These are phyloP conservation scores for Chaetomidium leptoderma DNA, from an alignment of 495 filamentous ascomycete genomes.

Conservation along the genomic window DNA sequence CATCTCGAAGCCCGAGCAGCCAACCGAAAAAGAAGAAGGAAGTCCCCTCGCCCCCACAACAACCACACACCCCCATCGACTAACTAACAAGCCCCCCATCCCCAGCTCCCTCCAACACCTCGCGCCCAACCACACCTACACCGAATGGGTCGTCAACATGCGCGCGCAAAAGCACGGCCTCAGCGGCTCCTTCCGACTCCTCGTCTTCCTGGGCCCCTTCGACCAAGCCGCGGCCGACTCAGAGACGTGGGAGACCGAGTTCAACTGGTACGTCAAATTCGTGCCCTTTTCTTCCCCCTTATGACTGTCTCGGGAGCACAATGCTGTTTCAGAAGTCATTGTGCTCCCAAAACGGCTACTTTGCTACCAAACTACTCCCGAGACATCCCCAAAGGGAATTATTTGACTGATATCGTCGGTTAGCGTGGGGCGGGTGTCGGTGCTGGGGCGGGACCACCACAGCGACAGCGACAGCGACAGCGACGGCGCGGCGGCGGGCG, in stretches of 20 bases:
- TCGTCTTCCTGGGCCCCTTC: constrained; percentile 42
- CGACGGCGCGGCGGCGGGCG: too few relatives aligned
- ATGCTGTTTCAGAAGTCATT: too few relatives aligned
- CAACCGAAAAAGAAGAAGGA: constrained; percentile 7
- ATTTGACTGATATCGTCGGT: too few relatives aligned
- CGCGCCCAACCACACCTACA: constrained; percentile 36
- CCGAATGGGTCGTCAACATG: constrained; percentile 43
- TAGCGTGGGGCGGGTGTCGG: constrained; percentile 39
- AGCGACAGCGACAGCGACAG: too few relatives aligned
- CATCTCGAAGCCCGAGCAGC: not conserved
- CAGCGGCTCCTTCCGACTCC: constrained; percentile 36
- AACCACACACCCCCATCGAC: not conserved
- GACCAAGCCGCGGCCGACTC: constrained; percentile 25
- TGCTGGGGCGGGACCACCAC: constrained; percentile 37
- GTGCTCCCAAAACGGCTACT: too few relatives aligned
- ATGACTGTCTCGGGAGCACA: too few relatives aligned
- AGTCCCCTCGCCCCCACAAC: not conserved
- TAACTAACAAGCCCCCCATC: constrained; percentile 15
- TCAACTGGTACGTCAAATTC: too few relatives aligned
- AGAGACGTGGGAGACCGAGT: constrained; percentile 30
- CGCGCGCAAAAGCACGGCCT: constrained; percentile 41
- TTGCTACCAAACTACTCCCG: too few relatives aligned
- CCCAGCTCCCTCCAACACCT: constrained; percentile 25
- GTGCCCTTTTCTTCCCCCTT: too few relatives aligned
- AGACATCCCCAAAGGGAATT: too few relatives aligned